Base-by-base conservation (phyloP, 345 rosid species). In the Populus alba region DNA sequence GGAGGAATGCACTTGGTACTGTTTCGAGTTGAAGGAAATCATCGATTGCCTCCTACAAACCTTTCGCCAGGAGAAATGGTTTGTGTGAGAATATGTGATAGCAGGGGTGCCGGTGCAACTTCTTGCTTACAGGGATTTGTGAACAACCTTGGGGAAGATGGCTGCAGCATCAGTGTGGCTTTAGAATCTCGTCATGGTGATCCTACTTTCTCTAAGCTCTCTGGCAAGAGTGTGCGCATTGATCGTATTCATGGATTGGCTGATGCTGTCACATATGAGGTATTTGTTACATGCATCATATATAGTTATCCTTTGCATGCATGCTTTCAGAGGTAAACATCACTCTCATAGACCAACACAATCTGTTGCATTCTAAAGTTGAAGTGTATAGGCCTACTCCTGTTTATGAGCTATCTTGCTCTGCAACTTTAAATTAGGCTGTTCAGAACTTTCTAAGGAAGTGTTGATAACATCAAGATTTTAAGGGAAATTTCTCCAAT, bases 41-140 rank as follows among this genome's bases (percentile, higher is more conserved):
- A 92, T 69, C 86, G 97, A 73, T 83, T 95, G 65, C 99, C 99
- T 2, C 99, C 99, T 18, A 93, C 96, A 6, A 91, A 91, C 35
- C 95, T 93, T 78, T 93, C 99, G 66, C 99, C 99, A 67, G 99
- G 99, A 76, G 98, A 95, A 79, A 95, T 93, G 99, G 97, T 95
- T 72, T 95, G 98, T 76, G 96, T 95, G 75, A 89, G 99, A 85
- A 82, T 85, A 62, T 95, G 94, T 33, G 92, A 95, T 80, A 89
- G 91, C 73, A 90, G 90, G 84, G 99, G 98, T 75, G 98, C 99
- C 10, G 93, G 91, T 78, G 92, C 98, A 41, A 90, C 96, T 35
- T 86, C 98, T 38, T 91, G 93, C 86, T 77, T 92, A 83, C 98
- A 95, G 83, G 99, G 98, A 38, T 95, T 95, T 81, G 94, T 95